Evolutionary conservation across 208 protist species (phyloP).

Genomic region (Acanthamoeba royreba): DNA sequence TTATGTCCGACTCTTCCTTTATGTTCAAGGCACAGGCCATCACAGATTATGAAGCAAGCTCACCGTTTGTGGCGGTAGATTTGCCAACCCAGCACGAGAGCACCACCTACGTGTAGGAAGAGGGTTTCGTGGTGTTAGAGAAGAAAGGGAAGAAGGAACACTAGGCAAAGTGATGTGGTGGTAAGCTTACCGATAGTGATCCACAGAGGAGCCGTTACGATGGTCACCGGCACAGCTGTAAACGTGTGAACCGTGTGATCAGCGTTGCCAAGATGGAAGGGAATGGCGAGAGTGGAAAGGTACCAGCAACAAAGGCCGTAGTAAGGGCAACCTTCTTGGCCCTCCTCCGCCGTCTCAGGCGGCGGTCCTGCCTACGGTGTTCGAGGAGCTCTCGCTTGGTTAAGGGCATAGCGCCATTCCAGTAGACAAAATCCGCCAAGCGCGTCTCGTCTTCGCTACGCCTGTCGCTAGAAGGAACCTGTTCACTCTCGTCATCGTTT

Average conservation of each 20-base stretch:
- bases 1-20: no score
- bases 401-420: background rate
- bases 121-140: no score
- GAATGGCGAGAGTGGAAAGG: background rate
- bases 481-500: background rate
- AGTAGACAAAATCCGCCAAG: background rate
- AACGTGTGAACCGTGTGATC: background rate
- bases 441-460: background rate
- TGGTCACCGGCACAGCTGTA: background rate
- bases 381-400: background rate
- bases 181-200: background rate
- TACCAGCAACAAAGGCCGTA: background rate
- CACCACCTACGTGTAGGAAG: background rate
- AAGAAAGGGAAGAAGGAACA: no score
- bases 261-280: background rate
- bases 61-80: no score
- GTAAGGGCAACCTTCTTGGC: constrained; percentile 6
- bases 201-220: background rate
- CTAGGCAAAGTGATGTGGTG: background rate
- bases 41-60: no score
- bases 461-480: background rate
- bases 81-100: background rate
- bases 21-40: no score
- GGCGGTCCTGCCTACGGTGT: background rate
- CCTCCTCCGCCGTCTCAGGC: background rate